A percentile compares a stretch with the other conserved stretches of the same genome.
phyloP scores from a whole-genome alignment of 805 yeast genomes.

The Saturnispora silvae region DNA sequence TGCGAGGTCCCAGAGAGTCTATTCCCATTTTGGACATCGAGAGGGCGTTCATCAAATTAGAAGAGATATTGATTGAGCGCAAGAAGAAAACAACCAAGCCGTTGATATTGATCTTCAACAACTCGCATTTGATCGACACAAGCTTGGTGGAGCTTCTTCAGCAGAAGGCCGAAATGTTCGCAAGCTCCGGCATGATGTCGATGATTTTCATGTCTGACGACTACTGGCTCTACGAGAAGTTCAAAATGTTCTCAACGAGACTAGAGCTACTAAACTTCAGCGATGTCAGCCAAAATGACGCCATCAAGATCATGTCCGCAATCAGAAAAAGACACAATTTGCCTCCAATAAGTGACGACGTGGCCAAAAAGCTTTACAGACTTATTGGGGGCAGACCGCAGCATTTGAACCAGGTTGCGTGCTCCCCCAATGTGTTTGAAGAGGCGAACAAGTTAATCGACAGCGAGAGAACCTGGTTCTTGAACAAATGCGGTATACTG shows the following conservation, averaged over 20 bases:
- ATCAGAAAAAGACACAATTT: slow-evolving; percentile 37
- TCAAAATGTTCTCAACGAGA: slow-evolving; percentile 62
- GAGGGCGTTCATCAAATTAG: slow-evolving; percentile 67
- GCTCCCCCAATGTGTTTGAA: slow-evolving; percentile 41
- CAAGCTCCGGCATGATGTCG: slow-evolving; percentile 59
- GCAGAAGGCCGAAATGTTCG: slow-evolving; percentile 70
- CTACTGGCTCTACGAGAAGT: slow-evolving; percentile 76
- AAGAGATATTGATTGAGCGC: slow-evolving; percentile 53
- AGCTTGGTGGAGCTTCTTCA: slow-evolving; percentile 67
- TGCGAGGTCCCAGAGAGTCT: slow-evolving; percentile 77
- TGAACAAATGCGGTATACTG: slow-evolving; percentile 69
- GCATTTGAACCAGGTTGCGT: slow-evolving; percentile 61
- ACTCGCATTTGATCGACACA: slow-evolving; percentile 63
- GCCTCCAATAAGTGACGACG: slow-evolving; percentile 28
- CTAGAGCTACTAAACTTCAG: slow-evolving; percentile 61
- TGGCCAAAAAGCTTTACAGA: slow-evolving; percentile 39
- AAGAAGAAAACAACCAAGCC: slow-evolving; percentile 39
- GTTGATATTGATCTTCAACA: slow-evolving; percentile 58
- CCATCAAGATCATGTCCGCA: slow-evolving; percentile 42
- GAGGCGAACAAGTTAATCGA: slow-evolving; percentile 68
- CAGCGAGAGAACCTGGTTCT: slow-evolving; percentile 75
- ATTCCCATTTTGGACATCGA: slow-evolving; percentile 75
- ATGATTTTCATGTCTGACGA: slow-evolving; percentile 74
- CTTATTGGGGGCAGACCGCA: slow-evolving; percentile 80
- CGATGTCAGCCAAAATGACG: slow-evolving; percentile 46